phyloP scores from a whole-genome alignment of 768 basidiomycete genomes.

The Lactarius evosmus region DNA sequence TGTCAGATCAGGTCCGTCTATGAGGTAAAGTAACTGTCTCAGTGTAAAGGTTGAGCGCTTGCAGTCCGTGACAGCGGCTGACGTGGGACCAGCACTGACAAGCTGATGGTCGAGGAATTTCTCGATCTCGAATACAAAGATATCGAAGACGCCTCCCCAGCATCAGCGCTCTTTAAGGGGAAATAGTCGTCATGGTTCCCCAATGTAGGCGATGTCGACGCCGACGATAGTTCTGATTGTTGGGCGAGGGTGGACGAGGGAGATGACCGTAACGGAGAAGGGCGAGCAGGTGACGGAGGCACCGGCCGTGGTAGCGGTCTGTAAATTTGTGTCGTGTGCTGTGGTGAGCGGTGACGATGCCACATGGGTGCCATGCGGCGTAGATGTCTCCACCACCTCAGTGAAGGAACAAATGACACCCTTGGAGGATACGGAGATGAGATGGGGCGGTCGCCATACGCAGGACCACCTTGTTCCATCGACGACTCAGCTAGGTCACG shows the following conservation, averaged over 20 bases:
- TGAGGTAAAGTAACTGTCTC: conserved; percentile 8
- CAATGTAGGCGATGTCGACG: conserved; percentile 23
- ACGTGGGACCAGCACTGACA: conserved; percentile 52
- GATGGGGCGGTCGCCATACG: conserved; percentile 7
- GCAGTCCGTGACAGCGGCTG: conserved; percentile 40
- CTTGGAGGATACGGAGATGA: conserved; percentile 14
- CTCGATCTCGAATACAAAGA: conserved; percentile 57
- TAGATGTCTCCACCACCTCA: conserved; percentile 13
- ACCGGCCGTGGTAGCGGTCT: conserved; percentile 28
- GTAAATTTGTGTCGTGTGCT: conserved; percentile 20
- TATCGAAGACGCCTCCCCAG: conserved; percentile 22
- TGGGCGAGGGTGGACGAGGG: conserved; percentile 26
- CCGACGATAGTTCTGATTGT: conserved; percentile 19
- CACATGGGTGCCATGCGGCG: conserved; percentile 21
- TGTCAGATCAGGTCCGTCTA: neutral
- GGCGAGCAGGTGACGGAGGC: conserved; percentile 31
- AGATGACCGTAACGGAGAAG: conserved; percentile 33
- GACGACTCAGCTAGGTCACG: conserved; percentile 31
- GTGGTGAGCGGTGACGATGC: conserved; percentile 20
- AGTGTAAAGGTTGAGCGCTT: conserved; percentile 30
- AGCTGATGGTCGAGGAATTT: conserved; percentile 63
- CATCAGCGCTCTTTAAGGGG: conserved; percentile 19
- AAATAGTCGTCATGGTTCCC: conserved; percentile 20
- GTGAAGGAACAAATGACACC: conserved; percentile 1
- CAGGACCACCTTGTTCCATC: conserved; percentile 35